These are phyloP conservation scores for Irpex rosettiformis DNA, from an alignment of 1,284 basidiomycete species.

Conservation along the genomic window DNA sequence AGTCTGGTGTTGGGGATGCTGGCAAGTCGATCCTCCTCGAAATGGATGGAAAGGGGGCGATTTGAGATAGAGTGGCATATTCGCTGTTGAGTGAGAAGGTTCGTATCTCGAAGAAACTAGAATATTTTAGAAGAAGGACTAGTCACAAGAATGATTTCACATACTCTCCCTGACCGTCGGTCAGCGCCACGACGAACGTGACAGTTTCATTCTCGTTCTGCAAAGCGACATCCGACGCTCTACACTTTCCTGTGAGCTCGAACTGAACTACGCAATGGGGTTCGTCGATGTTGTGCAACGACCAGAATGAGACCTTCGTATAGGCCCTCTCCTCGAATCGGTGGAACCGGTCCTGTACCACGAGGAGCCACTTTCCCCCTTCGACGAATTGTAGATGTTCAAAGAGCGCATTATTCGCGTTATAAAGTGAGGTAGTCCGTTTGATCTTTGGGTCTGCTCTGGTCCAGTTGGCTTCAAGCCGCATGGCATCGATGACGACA, in stretches of 20 bases:
- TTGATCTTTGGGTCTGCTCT: slow-evolving; percentile 32
- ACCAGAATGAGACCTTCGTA: slow-evolving; percentile 39
- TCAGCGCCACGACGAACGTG: slow-evolving; percentile 31
- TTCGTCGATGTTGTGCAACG: slow-evolving; percentile 27
- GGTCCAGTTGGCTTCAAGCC: slow-evolving; percentile 51
- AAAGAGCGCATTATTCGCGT: slow-evolving; percentile 32
- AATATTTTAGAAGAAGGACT: slow-evolving; percentile 2
- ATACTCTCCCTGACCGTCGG: slow-evolving; percentile 24
- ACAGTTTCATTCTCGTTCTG: slow-evolving; percentile 23
- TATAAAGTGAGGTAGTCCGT: slow-evolving; percentile 32
- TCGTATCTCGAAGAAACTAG: slow-evolving; percentile 26
- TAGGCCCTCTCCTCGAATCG: slow-evolving; percentile 24
- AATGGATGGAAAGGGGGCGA: slow-evolving; percentile 18
- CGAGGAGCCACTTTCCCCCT: slow-evolving; percentile 43
- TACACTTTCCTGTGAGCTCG: slow-evolving; percentile 33
- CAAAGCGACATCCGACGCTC: slow-evolving; percentile 31
- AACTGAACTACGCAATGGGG: slow-evolving; percentile 32
- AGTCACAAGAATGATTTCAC: slow-evolving; percentile 9
- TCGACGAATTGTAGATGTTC: slow-evolving; percentile 42
- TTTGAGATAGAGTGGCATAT: slow-evolving; percentile 16
- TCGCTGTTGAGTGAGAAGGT: slow-evolving; percentile 20
- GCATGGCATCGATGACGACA: slow-evolving; percentile 39
- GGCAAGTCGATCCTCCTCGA: slow-evolving; percentile 17
- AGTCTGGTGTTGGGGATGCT: neutral
- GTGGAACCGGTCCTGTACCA: slow-evolving; percentile 35